A percentile compares a stretch with the other conserved stretches of the same genome.
phyloP scores from a whole-genome alignment of 2,329 filamentous ascomycete genomes.

The Penicillium decumbens region DNA sequence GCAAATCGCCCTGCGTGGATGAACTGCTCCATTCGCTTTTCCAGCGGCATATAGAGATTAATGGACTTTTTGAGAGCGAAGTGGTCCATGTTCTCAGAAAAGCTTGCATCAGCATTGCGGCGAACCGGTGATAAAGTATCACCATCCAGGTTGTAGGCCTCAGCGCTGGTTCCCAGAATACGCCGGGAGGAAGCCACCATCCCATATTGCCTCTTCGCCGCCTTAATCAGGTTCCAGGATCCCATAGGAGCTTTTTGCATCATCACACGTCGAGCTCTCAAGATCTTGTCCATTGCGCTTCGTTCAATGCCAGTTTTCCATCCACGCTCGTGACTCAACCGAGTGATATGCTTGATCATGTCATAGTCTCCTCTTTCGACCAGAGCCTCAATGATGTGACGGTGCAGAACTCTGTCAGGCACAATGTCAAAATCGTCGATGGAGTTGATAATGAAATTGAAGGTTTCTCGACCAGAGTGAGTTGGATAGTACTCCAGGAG shows the following conservation, averaged over 20 bases:
- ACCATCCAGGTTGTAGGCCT: constrained; percentile 11
- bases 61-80: constrained; percentile 27
- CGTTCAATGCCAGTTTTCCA: constrained; percentile 35
- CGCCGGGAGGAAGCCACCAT: constrained; percentile 32
- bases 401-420: constrained; percentile 38
- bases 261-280: constrained; percentile 34
- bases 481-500: constrained; percentile 41
- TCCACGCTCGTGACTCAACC: constrained; percentile 26
- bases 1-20: constrained; percentile 35
- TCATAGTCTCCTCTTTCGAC: constrained; percentile 36
- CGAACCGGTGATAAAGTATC: constrained; percentile 16
- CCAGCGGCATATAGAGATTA: constrained; percentile 32
- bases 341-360: constrained; percentile 31
- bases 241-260: constrained; percentile 35
- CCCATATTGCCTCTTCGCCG: constrained; percentile 32
- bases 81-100: constrained; percentile 28
- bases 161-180: constrained; percentile 31
- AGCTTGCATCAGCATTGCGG: constrained; percentile 16
- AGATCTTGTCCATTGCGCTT: constrained; percentile 28
- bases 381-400: constrained; percentile 39
- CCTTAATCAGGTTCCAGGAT: constrained; percentile 41
- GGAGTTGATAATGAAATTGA: constrained; percentile 34
- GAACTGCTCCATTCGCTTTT: constrained; percentile 36
- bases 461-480: constrained; percentile 32
- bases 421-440: constrained; percentile 36